A percentile compares a stretch with the other conserved stretches of the same genome.
phyloP scores from a whole-genome alignment of 1,139 yeast genomes.

The Diutina catenulata region DNA sequence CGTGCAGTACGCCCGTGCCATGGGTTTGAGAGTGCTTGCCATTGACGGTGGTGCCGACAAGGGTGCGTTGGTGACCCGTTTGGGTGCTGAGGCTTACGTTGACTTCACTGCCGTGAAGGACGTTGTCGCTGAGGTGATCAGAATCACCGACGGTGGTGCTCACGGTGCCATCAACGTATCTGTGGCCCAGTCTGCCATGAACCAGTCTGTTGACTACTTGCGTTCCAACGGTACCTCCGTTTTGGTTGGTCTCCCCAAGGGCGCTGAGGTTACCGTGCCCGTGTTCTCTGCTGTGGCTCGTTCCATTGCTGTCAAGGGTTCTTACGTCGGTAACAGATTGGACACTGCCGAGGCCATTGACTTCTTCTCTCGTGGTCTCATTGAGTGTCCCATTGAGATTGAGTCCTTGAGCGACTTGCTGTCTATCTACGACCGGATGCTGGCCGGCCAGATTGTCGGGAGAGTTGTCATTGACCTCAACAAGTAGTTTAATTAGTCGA shows the following conservation, averaged over 20 bases:
- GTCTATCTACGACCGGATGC: constrained; percentile 53
- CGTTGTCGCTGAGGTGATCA: constrained; percentile 40
- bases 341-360: constrained; percentile 71
- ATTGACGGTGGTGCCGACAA: constrained; percentile 68
- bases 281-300: constrained; percentile 58
- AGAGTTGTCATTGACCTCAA: constrained; percentile 61
- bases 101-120: constrained; percentile 52
- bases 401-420: constrained; percentile 54
- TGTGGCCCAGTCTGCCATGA: constrained; percentile 62
- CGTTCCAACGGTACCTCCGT: constrained; percentile 72
- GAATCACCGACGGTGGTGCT: constrained; percentile 68
- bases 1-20: constrained; percentile 70
- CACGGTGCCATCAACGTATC: constrained; percentile 77
- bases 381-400: constrained; percentile 55
- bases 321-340: constrained; percentile 74
- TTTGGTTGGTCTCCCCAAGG: constrained; percentile 70
- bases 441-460: constrained; percentile 60
- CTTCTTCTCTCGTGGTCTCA: constrained; percentile 58
- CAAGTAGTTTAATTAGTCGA: constrained; percentile 7
- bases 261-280: constrained; percentile 48
- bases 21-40: constrained; percentile 69
- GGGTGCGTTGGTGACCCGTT: constrained; percentile 36
- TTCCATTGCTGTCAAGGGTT: constrained; percentile 56
- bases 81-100: constrained; percentile 63
- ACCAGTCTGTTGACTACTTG: constrained; percentile 56